Base-by-base conservation (phyloP, 2,329 filamentous ascomycete species). In the Arthrocladium fulminans region DNA sequence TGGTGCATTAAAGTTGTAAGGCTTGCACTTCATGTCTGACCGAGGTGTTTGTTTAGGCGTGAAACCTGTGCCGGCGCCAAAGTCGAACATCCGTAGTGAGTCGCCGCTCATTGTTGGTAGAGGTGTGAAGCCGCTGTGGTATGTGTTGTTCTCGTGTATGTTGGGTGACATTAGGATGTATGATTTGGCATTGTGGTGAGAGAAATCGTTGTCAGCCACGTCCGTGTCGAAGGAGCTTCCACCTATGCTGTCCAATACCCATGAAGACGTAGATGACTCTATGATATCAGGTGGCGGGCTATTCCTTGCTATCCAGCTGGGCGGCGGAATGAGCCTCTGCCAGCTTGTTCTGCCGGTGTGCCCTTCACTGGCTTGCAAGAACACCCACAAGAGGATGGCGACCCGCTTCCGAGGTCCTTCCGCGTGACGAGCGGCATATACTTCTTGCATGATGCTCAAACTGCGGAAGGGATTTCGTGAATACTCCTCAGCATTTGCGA, bases 381-480 rank as follows among this genome's bases (percentile, higher is more conserved):
- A 73, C 45, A 66, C 69, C 70, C 70, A 73, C 15, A 70, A 60
- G 12, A 73, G 51, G 38, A 72, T 63, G 2, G 67, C 67, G 60
- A 71, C 66, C 22, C 66, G 60, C 52, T 66, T 64, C 35, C 61
- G 60, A 25, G 15, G n/a, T 17, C 15, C 34, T 12, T 27, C 44
- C 7, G 44, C 29, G 4, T 5, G 17, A 7, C 32, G 32, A 25
- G 32, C 5, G 3, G 34, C 44, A 27, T 63, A 64, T 5, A 73
- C 59, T 55, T 73, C 70, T 48, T 72, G 70, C 45, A 71, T 68
- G 27, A 68, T 67, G 9, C 67, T 67, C 37, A 73, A 56, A n/a
- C 62, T 63, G 37, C 62, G 62, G 51, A 73, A 62, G 50, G 62
- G 68, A 5, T 59, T 60, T 37, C 64, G 57, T 2, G 62, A 64